phyloP scores from a whole-genome alignment of 176 grass and related monocot species.

The Aegilops umbellulata region DNA sequence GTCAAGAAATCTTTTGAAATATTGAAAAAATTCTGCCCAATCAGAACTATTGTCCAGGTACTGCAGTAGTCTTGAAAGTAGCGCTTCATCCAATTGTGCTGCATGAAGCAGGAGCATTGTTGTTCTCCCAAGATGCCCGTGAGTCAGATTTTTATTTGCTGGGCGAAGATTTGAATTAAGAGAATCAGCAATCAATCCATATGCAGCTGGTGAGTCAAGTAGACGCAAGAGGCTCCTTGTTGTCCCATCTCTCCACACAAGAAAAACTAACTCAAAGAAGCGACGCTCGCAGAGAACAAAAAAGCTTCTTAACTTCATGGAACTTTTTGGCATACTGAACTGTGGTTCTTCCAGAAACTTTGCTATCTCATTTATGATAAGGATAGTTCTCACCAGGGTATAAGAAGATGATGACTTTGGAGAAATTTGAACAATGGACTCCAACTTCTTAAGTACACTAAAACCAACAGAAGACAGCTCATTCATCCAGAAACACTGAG shows the following conservation, averaged over 20 bases:
- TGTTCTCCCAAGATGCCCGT: slow-evolving; percentile 48
- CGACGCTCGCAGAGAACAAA: background rate
- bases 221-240: slow-evolving; percentile 26
- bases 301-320: background rate
- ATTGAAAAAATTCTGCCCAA: slow-evolving; percentile 51
- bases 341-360: slow-evolving; percentile 39
- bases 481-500: slow-evolving; percentile 43
- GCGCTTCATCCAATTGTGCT: slow-evolving; percentile 26
- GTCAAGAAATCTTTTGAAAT: slow-evolving; percentile 42
- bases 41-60: slow-evolving; percentile 17
- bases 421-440: slow-evolving; percentile 34
- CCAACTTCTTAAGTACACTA: slow-evolving; percentile 51
- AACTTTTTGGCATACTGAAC: slow-evolving; percentile 3
- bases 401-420: background rate
- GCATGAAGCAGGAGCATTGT: slow-evolving; percentile 44
- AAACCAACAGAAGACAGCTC: slow-evolving; percentile 63
- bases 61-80: slow-evolving; percentile 26
- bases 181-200: slow-evolving; percentile 36
- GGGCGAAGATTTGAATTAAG: slow-evolving; percentile 22
- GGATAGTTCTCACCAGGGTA: background rate
- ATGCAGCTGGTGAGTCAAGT: slow-evolving; percentile 30
- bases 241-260: slow-evolving; percentile 28
- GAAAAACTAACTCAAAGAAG: slow-evolving; percentile 16
- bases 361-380: slow-evolving; percentile 34
- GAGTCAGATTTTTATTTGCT: slow-evolving; percentile 38